phyloP scores from a whole-genome alignment of 1,284 basidiomycete genomes.

The Ceratobasidium sp. region DNA sequence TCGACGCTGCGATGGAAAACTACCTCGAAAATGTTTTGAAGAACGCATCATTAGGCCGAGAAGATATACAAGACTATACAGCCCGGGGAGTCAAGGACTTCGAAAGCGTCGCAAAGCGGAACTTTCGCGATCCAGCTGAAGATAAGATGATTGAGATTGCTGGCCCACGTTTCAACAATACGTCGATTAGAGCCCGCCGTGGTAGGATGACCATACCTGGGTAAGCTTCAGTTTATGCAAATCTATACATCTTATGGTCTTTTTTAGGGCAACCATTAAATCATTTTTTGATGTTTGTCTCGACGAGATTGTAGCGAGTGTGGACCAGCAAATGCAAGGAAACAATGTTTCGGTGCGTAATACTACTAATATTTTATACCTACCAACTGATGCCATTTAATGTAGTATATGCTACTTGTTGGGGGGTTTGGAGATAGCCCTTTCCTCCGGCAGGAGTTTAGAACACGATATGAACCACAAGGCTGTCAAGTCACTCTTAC shows the following conservation, averaged over 20 bases:
- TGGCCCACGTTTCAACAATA: conserved; percentile 30
- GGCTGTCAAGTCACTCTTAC: conserved; percentile 40
- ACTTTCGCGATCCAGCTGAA: conserved; percentile 18
- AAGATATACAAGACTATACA: conserved; percentile 34
- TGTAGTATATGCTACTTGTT: conserved; percentile 45
- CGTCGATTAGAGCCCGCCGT: conserved; percentile 22
- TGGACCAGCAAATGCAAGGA: conserved; percentile 42
- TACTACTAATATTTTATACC: not conserved
- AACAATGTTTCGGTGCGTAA: not conserved
- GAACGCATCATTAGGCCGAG: conserved; percentile 8
- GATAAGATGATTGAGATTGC: conserved; percentile 34
- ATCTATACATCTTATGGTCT: not conserved
- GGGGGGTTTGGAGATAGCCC: conserved; percentile 48
- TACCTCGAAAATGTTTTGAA: not conserved
- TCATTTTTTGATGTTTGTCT: conserved; percentile 45
- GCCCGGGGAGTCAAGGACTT: conserved; percentile 37
- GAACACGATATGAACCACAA: conserved; percentile 2
- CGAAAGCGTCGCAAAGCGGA: conserved; percentile 31
- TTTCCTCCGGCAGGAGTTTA: conserved; percentile 36
- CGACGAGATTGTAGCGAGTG: conserved; percentile 28
- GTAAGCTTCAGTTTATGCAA: not conserved
- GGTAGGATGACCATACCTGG: conserved; percentile 35
- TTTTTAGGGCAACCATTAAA: conserved; percentile 11
- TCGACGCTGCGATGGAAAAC: conserved; percentile 27
- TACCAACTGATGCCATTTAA: too few relatives aligned